Base-by-base conservation (phyloP, 345 rosid species). In the Hibiscus mutabilis region DNA sequence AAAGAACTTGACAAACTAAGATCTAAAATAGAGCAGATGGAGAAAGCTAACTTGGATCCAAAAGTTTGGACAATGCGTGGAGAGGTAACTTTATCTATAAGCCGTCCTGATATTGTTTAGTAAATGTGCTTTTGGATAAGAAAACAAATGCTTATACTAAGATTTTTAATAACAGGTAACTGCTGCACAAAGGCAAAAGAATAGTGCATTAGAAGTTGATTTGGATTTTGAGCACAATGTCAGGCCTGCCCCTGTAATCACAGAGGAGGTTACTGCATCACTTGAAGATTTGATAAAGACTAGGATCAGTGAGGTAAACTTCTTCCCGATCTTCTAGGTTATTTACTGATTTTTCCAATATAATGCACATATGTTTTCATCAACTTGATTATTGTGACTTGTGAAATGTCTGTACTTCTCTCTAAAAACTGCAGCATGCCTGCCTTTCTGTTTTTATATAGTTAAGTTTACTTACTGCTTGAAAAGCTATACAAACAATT, bases 11-110 rank as follows among this genome's bases (percentile, higher is more conserved):
- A 82, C 76, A 82, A 81, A 66, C 78, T 84, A 78, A 79, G 77
- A 57, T 77, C 91, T 72, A 86, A 95, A 84, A 89, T 90, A 66
- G 84, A 84, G 73, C 81, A 78, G 79, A 86, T 95, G 98, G 98
- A 92, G 85, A 86, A 84, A 82, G 84, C 87, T 73, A 92, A 92
- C 81, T 68, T 95, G 78, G 99, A 95, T 78, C 84, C 92, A 7
- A 95, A 92, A 79, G 74, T 82, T 66, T 95, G 99, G 99, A 95
- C 97, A 68, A 89, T 95, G 99, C 91, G 74, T 70, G 99, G 99
- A 84, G 99, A 95, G 98, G 99, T 89, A 80, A 68, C 3, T 19
- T 18, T 49, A 1, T 49, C 53, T 35, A 35, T 35, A 35, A n/a
- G 59, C 55, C 65, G 35, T 65, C 66, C 18, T 44, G n/a, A 16